Evolutionary conservation across 108 stramenopile genomes (phyloP), one percentile per base, ranked within the genome.

Genomic region (Craspedostauros australis): DNA sequence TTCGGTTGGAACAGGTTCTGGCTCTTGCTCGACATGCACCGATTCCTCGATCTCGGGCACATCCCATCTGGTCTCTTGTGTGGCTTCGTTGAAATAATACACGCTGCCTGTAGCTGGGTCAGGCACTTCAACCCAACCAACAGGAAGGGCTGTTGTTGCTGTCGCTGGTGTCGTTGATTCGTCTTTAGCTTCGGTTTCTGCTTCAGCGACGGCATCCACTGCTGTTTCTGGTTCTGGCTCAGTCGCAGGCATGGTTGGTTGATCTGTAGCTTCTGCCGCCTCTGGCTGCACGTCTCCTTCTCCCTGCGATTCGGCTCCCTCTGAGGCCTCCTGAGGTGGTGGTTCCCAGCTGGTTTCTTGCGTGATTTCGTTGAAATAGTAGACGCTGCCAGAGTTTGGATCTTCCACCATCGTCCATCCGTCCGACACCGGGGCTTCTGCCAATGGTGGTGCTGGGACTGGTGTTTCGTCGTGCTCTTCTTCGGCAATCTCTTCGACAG

Each of bases 31-130:
- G 11, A 23, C 52, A 21, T 2, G 18, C 39, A 39, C 52, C 23
- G 5, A 5, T 48, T 46, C 33, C n/a, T n/a, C n/a, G n/a, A n/a
- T n/a, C n/a, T n/a, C n/a, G n/a, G n/a, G n/a, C n/a, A n/a, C n/a
- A n/a, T n/a, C n/a, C n/a, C n/a, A n/a, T n/a, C n/a, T n/a, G n/a
- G n/a, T n/a, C n/a, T n/a, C n/a, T n/a, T n/a, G n/a, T n/a, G n/a
- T n/a, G n/a, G n/a, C 45, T 31, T 39, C 58, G 50, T 82, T 66
- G 59, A 57, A 70, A 31, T 72, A 82, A 44, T 74, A 77, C 7
- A 43, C 31, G 19, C 33, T 31, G 5, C 73, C 78, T 16, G 37
- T 20, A 19, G 36, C 41, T 20, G 50, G 45, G 61, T 85, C 83
- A 4, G 62, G 39, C 12, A 59, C 25, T 58, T 74, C 73, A 32